A percentile compares a stretch with the other conserved stretches of the same genome.
phyloP scores from a whole-genome alignment of 768 basidiomycete genomes.

The Podaxis sp. region DNA sequence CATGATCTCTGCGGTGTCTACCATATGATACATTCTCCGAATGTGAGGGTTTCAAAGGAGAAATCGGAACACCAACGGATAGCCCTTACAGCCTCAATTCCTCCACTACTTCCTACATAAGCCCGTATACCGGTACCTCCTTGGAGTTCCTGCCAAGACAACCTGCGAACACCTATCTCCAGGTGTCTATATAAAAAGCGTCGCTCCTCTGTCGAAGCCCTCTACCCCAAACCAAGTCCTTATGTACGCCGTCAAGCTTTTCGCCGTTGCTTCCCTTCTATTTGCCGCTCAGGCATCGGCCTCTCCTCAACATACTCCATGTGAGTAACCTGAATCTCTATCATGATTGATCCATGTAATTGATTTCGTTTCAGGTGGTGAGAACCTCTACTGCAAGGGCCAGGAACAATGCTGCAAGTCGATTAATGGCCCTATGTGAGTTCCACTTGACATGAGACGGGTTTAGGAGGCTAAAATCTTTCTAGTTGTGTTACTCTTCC shows the following conservation, averaged over 20 bases:
- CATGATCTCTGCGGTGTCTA: too few species aligned
- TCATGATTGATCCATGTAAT: neutral
- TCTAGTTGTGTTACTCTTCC: constrained; percentile 3
- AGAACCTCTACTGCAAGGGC: neutral
- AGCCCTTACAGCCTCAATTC: too few species aligned
- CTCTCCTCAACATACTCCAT: neutral
- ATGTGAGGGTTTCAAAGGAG: too few species aligned
- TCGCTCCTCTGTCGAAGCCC: too few species aligned
- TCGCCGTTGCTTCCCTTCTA: neutral
- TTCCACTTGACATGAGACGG: neutral
- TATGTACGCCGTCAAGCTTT: constrained; percentile 5
- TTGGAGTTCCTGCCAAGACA: too few species aligned
- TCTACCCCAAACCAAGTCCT: neutral
- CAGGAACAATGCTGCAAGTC: neutral
- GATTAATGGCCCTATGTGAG: constrained; percentile 6
- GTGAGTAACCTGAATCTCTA: neutral
- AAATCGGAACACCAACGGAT: too few species aligned
- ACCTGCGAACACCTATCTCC: too few species aligned
- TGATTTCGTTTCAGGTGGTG: neutral
- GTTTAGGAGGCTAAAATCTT: neutral
- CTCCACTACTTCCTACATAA: too few species aligned
- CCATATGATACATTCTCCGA: too few species aligned
- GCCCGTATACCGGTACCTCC: too few species aligned
- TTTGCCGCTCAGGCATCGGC: neutral
- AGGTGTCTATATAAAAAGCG: too few species aligned